phyloP scores from a whole-genome alignment of 2,329 filamentous ascomycete species.

The Diplodia scrobiculata region DNA sequence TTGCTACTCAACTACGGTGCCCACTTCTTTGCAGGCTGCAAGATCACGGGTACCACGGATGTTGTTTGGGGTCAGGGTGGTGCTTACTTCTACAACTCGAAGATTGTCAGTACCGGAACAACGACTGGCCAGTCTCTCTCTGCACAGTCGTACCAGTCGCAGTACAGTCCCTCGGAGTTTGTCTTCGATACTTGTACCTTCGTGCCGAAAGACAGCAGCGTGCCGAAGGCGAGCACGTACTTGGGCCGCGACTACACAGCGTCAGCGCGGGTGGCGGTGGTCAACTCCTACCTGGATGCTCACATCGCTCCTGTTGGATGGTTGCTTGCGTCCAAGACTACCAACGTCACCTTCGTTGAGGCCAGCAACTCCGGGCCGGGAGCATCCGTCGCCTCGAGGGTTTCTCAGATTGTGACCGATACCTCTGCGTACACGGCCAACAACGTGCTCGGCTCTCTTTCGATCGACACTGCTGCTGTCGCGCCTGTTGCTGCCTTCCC shows the following conservation, averaged over 20 bases:
- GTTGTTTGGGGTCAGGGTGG: slow-evolving; percentile 15
- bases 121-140: slow-evolving; percentile 1
- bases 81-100: slow-evolving; percentile 16
- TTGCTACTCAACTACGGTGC: slow-evolving; percentile 8
- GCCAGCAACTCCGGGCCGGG: slow-evolving; percentile 8
- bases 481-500: background rate
- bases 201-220: background rate
- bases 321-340: slow-evolving; percentile 13
- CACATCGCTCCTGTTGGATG: slow-evolving; percentile 11
- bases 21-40: slow-evolving; percentile 7
- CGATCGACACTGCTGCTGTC: slow-evolving; percentile 4
- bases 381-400: background rate
- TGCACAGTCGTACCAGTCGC: slow-evolving; percentile 11
- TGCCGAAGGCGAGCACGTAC: slow-evolving; percentile 7
- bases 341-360: slow-evolving; percentile 15
- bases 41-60: background rate
- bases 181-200: slow-evolving; percentile 8
- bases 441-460: slow-evolving; percentile 5
- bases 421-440: background rate
- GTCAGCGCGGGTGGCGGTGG: slow-evolving; percentile 1
- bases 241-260: slow-evolving; percentile 12
- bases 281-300: slow-evolving; percentile 8
- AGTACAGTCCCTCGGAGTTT: slow-evolving; percentile 2
- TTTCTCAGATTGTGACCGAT: slow-evolving; percentile 6
- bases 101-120: slow-evolving; percentile 3